Percentiles rank a stretch among this genome's conserved stretches.
These are phyloP conservation scores for Cylindrotheca fusiformis DNA, from an alignment of 108 stramenopile species.

Conservation along the genomic window DNA sequence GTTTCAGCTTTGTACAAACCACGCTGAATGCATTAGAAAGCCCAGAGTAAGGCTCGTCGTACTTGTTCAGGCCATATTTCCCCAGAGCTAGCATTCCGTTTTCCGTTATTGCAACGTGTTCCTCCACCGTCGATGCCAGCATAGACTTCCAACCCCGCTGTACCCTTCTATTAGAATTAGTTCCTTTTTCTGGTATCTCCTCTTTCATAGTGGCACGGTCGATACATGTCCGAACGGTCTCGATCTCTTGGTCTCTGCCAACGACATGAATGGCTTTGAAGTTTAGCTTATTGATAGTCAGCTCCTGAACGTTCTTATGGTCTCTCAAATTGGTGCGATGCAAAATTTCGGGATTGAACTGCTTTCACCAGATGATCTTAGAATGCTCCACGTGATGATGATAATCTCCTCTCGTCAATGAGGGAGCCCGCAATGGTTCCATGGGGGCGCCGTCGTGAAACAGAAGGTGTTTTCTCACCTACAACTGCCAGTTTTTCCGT, in stretches of 20 bases:
- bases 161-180: background rate
- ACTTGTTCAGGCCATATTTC: slow-evolving; percentile 1
- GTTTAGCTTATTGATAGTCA: background rate
- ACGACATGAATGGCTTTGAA: background rate
- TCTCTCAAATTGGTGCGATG: background rate
- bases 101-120: background rate
- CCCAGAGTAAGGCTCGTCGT: slow-evolving; percentile 6
- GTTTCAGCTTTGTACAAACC: background rate
- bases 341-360: no score
- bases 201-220: background rate
- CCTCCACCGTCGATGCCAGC: background rate
- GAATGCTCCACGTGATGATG: no score
- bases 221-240: background rate
- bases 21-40: background rate
- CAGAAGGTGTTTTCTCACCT: no score
- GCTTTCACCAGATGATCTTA: no score
- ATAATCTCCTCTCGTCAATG: no score
- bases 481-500: no score
- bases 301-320: background rate
- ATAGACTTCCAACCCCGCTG: background rate
- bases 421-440: no score
- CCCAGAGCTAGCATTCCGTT: slow-evolving; percentile 5
- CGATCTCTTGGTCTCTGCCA: background rate
- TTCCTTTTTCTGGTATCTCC: background rate
- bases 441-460: no score